Conservation (phyloP, 345 rosid species). For the Populus nigra region DNA sequence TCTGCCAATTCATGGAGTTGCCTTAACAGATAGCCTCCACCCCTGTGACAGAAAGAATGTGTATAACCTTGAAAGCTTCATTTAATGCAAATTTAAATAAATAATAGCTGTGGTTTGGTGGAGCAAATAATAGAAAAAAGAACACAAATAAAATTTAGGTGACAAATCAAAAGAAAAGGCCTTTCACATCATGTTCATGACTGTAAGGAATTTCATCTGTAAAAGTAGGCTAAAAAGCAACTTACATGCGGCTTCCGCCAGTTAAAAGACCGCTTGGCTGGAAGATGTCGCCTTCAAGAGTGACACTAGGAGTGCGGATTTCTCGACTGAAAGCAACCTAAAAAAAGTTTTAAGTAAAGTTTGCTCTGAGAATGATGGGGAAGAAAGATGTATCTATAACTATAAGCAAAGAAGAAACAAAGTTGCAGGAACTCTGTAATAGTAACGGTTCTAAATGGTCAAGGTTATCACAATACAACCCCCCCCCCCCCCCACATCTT, state of each 20-base stretch:
- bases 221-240: conserved; percentile 5
- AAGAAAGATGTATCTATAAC: background rate
- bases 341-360: conserved; percentile 7
- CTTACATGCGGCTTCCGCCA: conserved; percentile 94
- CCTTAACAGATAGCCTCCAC: conserved; percentile 76
- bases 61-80: conserved; percentile 4
- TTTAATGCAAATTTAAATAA: background rate
- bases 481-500: too few species aligned
- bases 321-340: conserved; percentile 83
- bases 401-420: background rate
- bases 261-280: conserved; percentile 96
- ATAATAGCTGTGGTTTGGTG: background rate
- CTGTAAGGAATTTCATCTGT: background rate
- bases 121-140: background rate
- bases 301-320: conserved; percentile 74
- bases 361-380: background rate
- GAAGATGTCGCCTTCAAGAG: conserved; percentile 92
- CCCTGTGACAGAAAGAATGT: conserved; percentile 37
- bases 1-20: conserved; percentile 81
- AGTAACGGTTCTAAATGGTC: too few species aligned
- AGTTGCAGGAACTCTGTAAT: background rate
- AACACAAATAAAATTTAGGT: background rate
- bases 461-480: background rate
- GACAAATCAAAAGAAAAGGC: conserved; percentile 1
- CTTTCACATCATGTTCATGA: background rate